Evolutionary conservation across 2,329 filamentous ascomycete species (phyloP).

Genomic region (Helotiales sp.): DNA sequence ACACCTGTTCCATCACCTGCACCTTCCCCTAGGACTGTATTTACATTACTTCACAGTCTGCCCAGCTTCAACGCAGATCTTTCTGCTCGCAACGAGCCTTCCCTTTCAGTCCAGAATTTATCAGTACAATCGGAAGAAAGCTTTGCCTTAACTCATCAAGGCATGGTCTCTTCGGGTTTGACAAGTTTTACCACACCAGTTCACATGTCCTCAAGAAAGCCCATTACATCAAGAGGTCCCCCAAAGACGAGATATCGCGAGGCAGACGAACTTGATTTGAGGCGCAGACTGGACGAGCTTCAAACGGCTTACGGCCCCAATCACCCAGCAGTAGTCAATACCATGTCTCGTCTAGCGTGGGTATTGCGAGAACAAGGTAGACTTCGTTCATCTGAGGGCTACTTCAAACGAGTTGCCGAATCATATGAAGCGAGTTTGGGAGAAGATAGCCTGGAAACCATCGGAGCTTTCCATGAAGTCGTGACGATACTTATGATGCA

Average conservation of each 20-base stretch:
- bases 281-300: not conserved
- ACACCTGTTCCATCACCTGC: not conserved
- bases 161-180: too few relatives aligned
- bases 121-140: not conserved
- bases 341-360: not conserved
- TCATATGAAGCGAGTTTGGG: not conserved
- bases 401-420: not conserved
- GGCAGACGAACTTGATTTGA: conserved; percentile 11
- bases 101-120: not conserved
- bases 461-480: not conserved
- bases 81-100: not conserved
- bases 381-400: not conserved
- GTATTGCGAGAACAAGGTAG: conserved; percentile 1
- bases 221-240: not conserved
- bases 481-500: not conserved
- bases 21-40: not conserved
- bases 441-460: not conserved
- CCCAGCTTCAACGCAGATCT: not conserved
- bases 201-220: too few relatives aligned
- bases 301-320: not conserved
- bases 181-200: too few relatives aligned
- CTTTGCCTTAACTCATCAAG: too few relatives aligned
- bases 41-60: not conserved
- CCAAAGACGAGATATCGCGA: conserved; percentile 10
- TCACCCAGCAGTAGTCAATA: conserved; percentile 7